Evolutionary conservation across 2,329 filamentous ascomycete genomes (phyloP), one percentile per base, ranked within the genome.

Genomic region (Elsinoe perseae): DNA sequence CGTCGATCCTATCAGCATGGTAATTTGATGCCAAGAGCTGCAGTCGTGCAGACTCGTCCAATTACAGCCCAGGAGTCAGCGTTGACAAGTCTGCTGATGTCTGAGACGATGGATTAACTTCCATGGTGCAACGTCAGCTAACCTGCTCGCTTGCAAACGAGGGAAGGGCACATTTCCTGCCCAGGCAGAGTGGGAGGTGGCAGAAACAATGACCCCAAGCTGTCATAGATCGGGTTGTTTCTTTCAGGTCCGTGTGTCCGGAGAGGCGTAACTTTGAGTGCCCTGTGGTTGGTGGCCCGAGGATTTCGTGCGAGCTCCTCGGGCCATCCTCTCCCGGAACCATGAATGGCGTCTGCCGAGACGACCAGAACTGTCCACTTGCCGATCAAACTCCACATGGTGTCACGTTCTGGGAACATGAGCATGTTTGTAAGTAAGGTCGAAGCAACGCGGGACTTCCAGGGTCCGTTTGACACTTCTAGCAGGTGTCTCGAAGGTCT

Each of bases 1-100:
- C 30, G 48, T 23, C 30, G 48, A 52, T 52, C 48, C 30, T n/a
- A 1, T n/a, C 7, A n/a, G n/a, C 10, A 36, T 52, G 20, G 48
- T 30, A 52, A 21, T 52, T 52, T 34, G 48, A 52, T 52, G 48
- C 28, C 48, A 52, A 52, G 28, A 38, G 30, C 30, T 34, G 28
- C 28, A 36, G 28, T 23, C 9, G 21, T 20, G 44, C 20, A 30
- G 44, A 32, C n/a, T 8, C 40, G 16, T 43, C 40, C 44, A 50
- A 50, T 30, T 20, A 27, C 44, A 28, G 14, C 21, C 44, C 2
- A 44, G 40, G 20, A 25, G 20, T 12, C 40, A 44, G 12, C 40
- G 40, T 21, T 12, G 4, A 16, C 18, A 44, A 16, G 23, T 25
- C 20, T 44, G 40, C 20, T 21, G 20, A 44, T 25, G 20, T 12